phyloP scores from a whole-genome alignment of 2,329 filamentous ascomycete species.

The Monosporascus sp. region DNA sequence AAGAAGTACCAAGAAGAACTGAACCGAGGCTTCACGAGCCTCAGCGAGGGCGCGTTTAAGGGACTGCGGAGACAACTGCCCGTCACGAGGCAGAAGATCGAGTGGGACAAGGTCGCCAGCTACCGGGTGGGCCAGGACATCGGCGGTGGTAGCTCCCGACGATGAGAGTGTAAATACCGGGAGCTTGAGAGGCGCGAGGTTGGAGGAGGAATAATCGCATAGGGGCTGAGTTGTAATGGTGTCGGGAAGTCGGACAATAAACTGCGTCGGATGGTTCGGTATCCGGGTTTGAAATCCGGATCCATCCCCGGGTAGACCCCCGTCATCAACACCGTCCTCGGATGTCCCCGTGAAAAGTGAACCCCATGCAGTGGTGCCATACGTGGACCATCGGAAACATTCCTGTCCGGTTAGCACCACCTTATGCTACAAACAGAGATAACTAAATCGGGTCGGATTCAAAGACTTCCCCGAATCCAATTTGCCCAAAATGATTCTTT shows the following conservation, averaged over 20 bases:
- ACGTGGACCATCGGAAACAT: background rate
- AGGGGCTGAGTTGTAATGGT: background rate
- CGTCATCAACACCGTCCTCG: background rate
- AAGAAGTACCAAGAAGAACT: slow-evolving; percentile 95
- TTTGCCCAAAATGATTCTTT: no score
- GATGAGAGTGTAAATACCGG: slow-evolving; percentile 24
- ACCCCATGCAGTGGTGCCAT: background rate
- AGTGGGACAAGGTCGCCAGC: slow-evolving; percentile 97
- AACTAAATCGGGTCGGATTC: background rate
- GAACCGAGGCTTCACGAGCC: slow-evolving; percentile 79
- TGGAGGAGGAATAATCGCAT: background rate
- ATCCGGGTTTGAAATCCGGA: background rate
- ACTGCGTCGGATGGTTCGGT: background rate
- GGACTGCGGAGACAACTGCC: slow-evolving; percentile 85
- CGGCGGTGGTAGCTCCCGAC: slow-evolving; percentile 58
- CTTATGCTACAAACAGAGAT: background rate
- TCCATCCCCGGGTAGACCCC: background rate
- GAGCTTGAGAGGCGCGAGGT: background rate
- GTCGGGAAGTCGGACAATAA: background rate
- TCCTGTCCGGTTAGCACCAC: background rate
- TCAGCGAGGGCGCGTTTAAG: slow-evolving; percentile 97
- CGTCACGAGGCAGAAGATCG: slow-evolving; percentile 96
- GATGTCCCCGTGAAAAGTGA: background rate
- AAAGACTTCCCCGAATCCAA: background rate
- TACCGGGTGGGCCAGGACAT: slow-evolving; percentile 83